A percentile compares a stretch with the other conserved stretches of the same genome.
phyloP scores from a whole-genome alignment of 2,329 filamentous ascomycete species.

The Aureobasidium subglaciale region DNA sequence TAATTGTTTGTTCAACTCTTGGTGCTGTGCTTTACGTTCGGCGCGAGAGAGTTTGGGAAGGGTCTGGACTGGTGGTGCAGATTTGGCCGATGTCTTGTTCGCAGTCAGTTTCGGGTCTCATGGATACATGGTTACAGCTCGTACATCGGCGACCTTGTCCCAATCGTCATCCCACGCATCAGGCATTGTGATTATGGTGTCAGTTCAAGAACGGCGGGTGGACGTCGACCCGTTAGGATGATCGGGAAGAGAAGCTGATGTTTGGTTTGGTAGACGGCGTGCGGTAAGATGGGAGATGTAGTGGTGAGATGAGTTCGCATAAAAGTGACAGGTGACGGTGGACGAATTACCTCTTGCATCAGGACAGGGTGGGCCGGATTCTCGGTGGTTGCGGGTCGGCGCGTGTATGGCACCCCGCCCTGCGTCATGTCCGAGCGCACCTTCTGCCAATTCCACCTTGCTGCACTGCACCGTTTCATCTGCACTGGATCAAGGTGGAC shows the following conservation, averaged over 20 bases:
- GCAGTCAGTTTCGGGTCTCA: conserved; percentile 24
- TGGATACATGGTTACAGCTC: not conserved
- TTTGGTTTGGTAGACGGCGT: too few species aligned
- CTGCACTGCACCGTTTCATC: not conserved
- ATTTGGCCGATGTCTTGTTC: conserved; percentile 28
- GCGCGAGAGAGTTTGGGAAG: conserved; percentile 58
- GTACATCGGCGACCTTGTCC: conserved; percentile 69
- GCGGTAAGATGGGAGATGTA: not conserved
- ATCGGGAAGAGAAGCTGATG: too few species aligned
- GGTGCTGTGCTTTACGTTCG: conserved; percentile 72
- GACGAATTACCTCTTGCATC: conserved; percentile 18
- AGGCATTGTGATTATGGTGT: conserved; percentile 46
- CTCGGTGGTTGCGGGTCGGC: not conserved
- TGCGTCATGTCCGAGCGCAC: conserved; percentile 3
- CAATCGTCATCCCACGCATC: conserved; percentile 92
- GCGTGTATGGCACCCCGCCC: not conserved
- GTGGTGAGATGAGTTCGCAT: not conserved
- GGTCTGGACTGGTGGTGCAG: conserved; percentile 27
- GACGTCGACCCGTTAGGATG: not conserved
- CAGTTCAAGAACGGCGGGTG: conserved; percentile 19
- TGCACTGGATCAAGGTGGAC: not conserved
- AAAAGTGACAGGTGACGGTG: conserved; percentile 24
- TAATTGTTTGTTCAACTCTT: conserved; percentile 73
- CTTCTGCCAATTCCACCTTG: not conserved
- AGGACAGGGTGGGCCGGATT: conserved; percentile 30